Evolutionary conservation across 2,329 filamentous ascomycete species (phyloP).

Genomic region (Coleophoma cylindrospora): DNA sequence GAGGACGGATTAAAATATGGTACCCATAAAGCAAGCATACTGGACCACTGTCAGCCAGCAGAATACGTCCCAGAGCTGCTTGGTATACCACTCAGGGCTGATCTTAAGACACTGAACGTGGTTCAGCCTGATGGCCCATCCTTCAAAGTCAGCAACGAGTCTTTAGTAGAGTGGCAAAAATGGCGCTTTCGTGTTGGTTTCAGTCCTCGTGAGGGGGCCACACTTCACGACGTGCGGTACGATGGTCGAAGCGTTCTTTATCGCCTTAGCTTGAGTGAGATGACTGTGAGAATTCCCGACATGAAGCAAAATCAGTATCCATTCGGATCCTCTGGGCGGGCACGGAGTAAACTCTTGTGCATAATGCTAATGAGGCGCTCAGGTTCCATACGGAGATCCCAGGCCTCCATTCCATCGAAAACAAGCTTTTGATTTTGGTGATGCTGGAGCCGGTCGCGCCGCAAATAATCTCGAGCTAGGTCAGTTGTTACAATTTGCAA

Average conservation of each 20-base stretch:
- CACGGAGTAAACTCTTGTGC: too few relatives aligned
- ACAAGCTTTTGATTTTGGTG: constrained; percentile 64
- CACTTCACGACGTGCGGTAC: constrained; percentile 55
- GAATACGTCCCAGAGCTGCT: constrained; percentile 32
- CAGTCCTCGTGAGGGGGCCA: constrained; percentile 53
- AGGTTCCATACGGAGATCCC: constrained; percentile 52
- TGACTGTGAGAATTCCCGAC: constrained; percentile 38
- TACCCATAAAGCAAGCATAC: constrained; percentile 34
- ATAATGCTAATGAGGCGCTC: too few relatives aligned
- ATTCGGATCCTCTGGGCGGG: too few relatives aligned
- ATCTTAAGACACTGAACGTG: constrained; percentile 55
- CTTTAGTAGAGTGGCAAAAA: constrained; percentile 42
- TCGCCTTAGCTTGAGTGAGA: constrained; percentile 51
- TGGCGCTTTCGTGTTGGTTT: constrained; percentile 58
- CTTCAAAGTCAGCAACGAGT: constrained; percentile 43
- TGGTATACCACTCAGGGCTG: constrained; percentile 30
- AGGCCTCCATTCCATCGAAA: constrained; percentile 59
- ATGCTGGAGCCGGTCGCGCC: constrained; percentile 56
- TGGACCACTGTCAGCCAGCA: constrained; percentile 28
- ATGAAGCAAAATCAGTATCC: too few relatives aligned
- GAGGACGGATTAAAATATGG: constrained; percentile 33
- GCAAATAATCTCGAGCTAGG: constrained; percentile 63
- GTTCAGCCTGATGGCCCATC: constrained; percentile 57
- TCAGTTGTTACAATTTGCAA: too few relatives aligned
- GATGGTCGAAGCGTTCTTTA: constrained; percentile 54